Percentiles rank a stretch among this genome's conserved stretches.
Conservation (phyloP, 257 asterid species). For the Gentiana macrophylla region DNA sequence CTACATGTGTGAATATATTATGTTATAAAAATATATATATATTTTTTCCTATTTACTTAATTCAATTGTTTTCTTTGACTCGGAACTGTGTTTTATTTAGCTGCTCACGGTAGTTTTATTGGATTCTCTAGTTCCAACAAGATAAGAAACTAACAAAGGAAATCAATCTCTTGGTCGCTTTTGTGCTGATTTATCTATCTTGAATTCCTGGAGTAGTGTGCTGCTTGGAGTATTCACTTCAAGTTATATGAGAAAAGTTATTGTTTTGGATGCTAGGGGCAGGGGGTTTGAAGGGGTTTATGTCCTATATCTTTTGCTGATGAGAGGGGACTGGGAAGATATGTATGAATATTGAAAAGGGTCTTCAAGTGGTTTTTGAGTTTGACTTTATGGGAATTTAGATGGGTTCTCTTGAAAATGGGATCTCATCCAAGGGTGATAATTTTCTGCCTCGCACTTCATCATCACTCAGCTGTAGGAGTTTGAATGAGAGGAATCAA, state of each 20-base stretch:
- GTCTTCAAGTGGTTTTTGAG: not conserved
- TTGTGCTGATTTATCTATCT: too few relatives aligned
- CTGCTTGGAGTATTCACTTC: too few relatives aligned
- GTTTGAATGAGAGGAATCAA: conserved; percentile 15
- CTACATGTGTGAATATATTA: not conserved
- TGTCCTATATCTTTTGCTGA: too few relatives aligned
- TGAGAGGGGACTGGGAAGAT: too few relatives aligned
- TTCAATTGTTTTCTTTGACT: not conserved
- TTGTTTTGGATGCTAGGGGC: too few relatives aligned
- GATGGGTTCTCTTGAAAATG: conserved; percentile 81
- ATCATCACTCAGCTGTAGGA: conserved; percentile 16
- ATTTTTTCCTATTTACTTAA: too few relatives aligned
- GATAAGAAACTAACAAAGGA: not conserved
- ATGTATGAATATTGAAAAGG: not conserved
- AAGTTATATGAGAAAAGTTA: too few relatives aligned
- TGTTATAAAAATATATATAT: too few relatives aligned
- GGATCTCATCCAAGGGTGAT: conserved; percentile 42
- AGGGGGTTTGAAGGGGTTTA: too few relatives aligned
- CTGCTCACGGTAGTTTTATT: not conserved
- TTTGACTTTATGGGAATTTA: conserved; percentile 40
- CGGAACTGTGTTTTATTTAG: conserved; percentile 2
- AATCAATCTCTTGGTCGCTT: too few relatives aligned
- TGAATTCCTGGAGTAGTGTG: too few relatives aligned
- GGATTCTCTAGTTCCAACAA: conserved; percentile 7
- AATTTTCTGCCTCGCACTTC: conserved; percentile 35